These are phyloP conservation scores for Aphanomyces invadans DNA, from an alignment of 352 stramenopile species.

Conservation along the genomic window DNA sequence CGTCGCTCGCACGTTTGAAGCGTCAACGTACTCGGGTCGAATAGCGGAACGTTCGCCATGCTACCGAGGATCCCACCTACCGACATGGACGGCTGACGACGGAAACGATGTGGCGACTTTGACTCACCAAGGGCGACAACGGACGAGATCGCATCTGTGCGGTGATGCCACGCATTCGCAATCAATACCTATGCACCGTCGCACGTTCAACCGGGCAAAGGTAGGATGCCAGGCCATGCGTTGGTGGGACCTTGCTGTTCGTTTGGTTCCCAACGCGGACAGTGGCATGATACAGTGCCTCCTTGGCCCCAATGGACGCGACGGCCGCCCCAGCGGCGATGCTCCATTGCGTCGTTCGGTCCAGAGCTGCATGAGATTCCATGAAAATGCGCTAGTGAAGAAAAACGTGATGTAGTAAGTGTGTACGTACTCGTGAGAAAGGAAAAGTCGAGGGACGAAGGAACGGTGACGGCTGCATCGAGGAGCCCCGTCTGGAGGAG, in stretches of 20 bases:
- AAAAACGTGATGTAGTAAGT: neutral
- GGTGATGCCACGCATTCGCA: constrained; percentile 96
- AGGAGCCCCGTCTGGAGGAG: constrained; percentile 35
- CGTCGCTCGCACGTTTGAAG: no score
- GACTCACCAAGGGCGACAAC: constrained; percentile 59
- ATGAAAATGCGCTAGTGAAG: neutral
- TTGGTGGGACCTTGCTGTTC: constrained; percentile 90
- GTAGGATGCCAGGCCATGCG: no score
- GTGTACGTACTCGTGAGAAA: constrained; percentile 4
- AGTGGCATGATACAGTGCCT: constrained; percentile 91
- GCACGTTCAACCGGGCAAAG: no score
- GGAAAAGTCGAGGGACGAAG: neutral
- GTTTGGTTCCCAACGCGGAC: constrained; percentile 84
- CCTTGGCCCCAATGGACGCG: constrained; percentile 90
- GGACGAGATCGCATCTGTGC: constrained; percentile 86
- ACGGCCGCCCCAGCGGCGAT: constrained; percentile 79
- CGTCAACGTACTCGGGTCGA: constrained; percentile 69
- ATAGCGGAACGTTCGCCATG: constrained; percentile 54
- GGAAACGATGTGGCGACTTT: neutral
- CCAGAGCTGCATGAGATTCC: constrained; percentile 29
- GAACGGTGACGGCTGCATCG: neutral
- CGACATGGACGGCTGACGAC: neutral
- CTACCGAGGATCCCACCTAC: constrained; percentile 58
- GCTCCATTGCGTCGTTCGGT: constrained; percentile 45
- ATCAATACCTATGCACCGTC: constrained; percentile 91